Conservation (phyloP, 345 rosid genomes). For the Conringia planisiliqua region DNA sequence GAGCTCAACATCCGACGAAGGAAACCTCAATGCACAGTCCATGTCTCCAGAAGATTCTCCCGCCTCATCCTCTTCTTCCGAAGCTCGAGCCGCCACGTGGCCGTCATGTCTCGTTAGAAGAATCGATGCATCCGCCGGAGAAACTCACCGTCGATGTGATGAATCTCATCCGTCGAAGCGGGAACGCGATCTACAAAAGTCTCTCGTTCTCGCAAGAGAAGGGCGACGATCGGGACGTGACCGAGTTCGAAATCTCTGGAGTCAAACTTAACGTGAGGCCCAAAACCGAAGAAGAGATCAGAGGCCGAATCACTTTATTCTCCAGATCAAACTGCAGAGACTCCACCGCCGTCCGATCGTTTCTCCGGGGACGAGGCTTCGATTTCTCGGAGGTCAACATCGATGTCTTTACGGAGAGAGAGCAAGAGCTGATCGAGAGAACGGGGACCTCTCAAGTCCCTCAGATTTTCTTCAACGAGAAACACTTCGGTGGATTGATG, state of each 20-base stretch:
- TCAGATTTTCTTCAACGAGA: conserved; percentile 82
- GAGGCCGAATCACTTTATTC: conserved; percentile 64
- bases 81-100: conserved; percentile 80
- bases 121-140: conserved; percentile 22
- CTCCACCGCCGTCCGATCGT: conserved; percentile 68
- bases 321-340: conserved; percentile 83
- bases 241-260: conserved; percentile 71
- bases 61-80: conserved; percentile 67
- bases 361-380: conserved; percentile 53
- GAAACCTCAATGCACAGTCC: conserved; percentile 4
- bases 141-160: conserved; percentile 39
- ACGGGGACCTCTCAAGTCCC: conserved; percentile 71
- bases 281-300: conserved; percentile 44
- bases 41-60: conserved; percentile 24
- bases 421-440: conserved; percentile 56
- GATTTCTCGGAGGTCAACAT: conserved; percentile 76
- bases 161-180: conserved; percentile 55
- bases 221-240: conserved; percentile 36
- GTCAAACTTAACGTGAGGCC: conserved; percentile 63
- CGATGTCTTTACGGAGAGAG: conserved; percentile 65
- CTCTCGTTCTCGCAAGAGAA: conserved; percentile 37
- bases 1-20: background rate
- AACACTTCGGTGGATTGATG: conserved; percentile 71
- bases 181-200: conserved; percentile 57
- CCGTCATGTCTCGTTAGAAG: background rate